Percentiles rank a stretch among this genome's conserved stretches.
phyloP scores from a whole-genome alignment of 371 early-diverging fungal genomes.

The Thermomucor indicae-seudaticae region DNA sequence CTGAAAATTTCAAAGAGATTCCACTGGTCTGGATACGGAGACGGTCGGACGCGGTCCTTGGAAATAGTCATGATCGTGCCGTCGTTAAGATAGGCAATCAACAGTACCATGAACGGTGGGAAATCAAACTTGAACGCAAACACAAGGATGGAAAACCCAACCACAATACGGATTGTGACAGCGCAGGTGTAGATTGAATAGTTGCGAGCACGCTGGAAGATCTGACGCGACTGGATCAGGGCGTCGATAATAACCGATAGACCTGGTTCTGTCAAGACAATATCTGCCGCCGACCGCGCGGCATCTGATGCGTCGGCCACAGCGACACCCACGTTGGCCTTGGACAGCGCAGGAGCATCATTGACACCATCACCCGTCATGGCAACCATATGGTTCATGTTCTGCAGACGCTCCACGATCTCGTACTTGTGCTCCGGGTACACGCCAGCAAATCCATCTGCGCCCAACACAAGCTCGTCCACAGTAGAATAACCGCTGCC shows the following conservation, averaged over 20 bases:
- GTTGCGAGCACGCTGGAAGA: conserved; percentile 67
- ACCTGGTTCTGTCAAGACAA: conserved; percentile 74
- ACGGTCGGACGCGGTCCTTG: conserved; percentile 53
- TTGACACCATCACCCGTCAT: conserved; percentile 98
- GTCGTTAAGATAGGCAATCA: conserved; percentile 57
- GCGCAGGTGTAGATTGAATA: conserved; percentile 61
- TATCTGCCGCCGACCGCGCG: conserved; percentile 73
- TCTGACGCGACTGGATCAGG: conserved; percentile 59
- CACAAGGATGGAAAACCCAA: conserved; percentile 52
- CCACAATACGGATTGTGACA: conserved; percentile 60
- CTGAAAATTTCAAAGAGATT: conserved; percentile 53
- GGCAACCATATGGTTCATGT: conserved; percentile 73
- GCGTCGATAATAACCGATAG: conserved; percentile 70
- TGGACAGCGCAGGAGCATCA: conserved; percentile 91
- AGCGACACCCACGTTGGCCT: conserved; percentile 79
- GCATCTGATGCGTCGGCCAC: conserved; percentile 79
- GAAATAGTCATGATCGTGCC: conserved; percentile 62
- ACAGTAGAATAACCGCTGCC: conserved; percentile 68
- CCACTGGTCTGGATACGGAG: conserved; percentile 55
- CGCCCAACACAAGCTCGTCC: conserved; percentile 75
- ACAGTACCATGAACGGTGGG: conserved; percentile 62
- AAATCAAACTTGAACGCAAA: conserved; percentile 55
- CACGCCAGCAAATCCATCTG: conserved; percentile 88
- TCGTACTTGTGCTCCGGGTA: conserved; percentile 93
- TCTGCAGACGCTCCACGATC: conserved; percentile 89